A percentile compares a stretch with the other conserved stretches of the same genome.
Conservation (phyloP, 441 rosid species). For the Gossypium schwendimanii region DNA sequence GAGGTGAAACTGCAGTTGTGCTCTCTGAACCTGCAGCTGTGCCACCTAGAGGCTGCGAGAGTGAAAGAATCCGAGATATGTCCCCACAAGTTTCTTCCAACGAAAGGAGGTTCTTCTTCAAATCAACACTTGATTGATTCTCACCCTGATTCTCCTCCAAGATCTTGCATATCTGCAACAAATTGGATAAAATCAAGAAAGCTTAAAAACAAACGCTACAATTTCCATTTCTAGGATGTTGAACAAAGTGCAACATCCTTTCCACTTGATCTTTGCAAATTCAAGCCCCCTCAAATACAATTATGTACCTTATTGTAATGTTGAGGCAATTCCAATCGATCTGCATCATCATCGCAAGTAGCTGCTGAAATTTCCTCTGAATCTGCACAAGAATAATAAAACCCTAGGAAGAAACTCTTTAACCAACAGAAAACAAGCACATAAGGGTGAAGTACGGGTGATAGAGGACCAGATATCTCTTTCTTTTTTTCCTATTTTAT, state of each 20-base stretch:
- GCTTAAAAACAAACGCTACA: neutral
- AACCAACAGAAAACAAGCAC: neutral
- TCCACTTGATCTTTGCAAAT: neutral
- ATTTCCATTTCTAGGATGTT: neutral
- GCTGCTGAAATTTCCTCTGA: slow-evolving; percentile 50
- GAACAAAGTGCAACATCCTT: neutral
- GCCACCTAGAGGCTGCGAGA: neutral
- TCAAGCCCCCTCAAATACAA: neutral
- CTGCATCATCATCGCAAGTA: slow-evolving; percentile 56
- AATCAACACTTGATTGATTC: slow-evolving; percentile 29
- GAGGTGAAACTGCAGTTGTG: neutral
- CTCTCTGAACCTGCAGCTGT: neutral
- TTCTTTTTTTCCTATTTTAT: neutral
- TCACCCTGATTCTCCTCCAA: slow-evolving; percentile 49
- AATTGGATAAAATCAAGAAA: neutral
- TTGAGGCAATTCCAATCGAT: slow-evolving; percentile 44
- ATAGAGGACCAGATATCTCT: neutral
- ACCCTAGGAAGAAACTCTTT: neutral
- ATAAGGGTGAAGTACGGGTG: neutral
- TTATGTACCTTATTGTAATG: slow-evolving; percentile 57
- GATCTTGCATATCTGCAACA: slow-evolving; percentile 56
- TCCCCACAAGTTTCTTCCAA: slow-evolving; percentile 35
- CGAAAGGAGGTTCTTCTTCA: slow-evolving; percentile 47
- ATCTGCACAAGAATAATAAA: slow-evolving; percentile 39
- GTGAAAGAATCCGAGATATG: slow-evolving; percentile 36